These are phyloP conservation scores for Macadamia tetraphylla DNA, from an alignment of 164 flowering plant genomes.

Conservation along the genomic window DNA sequence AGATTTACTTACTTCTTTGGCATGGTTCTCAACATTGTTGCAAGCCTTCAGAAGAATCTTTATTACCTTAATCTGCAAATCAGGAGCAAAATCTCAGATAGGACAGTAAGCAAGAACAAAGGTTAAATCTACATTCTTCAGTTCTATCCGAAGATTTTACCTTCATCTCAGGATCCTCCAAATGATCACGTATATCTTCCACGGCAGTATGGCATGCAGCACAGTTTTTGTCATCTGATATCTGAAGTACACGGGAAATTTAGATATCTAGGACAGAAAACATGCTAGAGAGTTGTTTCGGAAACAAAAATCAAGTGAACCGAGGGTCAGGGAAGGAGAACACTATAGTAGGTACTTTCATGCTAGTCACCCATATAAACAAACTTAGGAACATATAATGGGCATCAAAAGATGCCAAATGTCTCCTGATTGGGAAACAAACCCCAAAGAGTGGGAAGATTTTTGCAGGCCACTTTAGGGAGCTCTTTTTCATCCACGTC, in stretches of 20 bases:
- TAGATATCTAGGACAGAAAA: background rate
- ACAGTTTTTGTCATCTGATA: conserved; percentile 13
- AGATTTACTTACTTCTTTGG: conserved; percentile 13
- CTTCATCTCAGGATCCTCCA: conserved; percentile 17
- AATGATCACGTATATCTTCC: conserved; percentile 7
- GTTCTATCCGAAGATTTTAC: background rate
- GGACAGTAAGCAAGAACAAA: background rate
- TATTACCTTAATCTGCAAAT: conserved; percentile 16
- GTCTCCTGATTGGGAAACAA: too few relatives aligned
- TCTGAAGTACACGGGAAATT: background rate
- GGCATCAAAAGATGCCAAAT: too few relatives aligned
- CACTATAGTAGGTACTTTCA: too few relatives aligned
- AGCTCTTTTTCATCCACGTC: too few relatives aligned
- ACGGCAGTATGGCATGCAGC: conserved; percentile 11
- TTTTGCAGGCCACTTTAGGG: too few relatives aligned
- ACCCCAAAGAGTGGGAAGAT: too few relatives aligned
- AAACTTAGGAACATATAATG: too few relatives aligned
- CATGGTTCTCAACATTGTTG: conserved; percentile 11
- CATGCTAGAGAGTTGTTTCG: too few relatives aligned
- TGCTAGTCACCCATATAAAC: too few relatives aligned
- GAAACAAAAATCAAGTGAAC: too few relatives aligned
- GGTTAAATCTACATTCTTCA: background rate
- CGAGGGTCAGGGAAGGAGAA: too few relatives aligned
- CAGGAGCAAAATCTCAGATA: background rate
- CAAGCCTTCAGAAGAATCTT: conserved; percentile 16